Base-by-base conservation (phyloP, 495 filamentous ascomycete genomes). In the Hypoxylon intermedium region DNA sequence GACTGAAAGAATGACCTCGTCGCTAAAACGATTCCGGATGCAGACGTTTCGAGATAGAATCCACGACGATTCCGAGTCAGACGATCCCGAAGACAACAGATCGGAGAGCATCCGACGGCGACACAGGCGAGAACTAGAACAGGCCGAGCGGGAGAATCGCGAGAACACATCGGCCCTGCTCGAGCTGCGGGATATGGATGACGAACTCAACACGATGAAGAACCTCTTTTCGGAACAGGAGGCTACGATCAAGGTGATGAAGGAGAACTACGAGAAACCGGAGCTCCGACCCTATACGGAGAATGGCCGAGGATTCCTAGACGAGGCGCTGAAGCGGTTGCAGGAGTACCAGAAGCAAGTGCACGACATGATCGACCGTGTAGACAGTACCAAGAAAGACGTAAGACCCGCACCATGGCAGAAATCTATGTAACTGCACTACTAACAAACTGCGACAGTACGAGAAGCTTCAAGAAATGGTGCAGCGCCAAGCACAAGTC, bases 401-500 rank as follows among this genome's bases (percentile, higher is more conserved):
- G 75, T 76, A 53, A 62, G 72, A 67, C 28, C 2, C 16, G 6
- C 20, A 21, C 3, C 5, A 20, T 33, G 2, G 26, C 13, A 12
- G 21, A 9, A 41, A 20, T 26, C 5, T 13, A 21, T 38, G 1
- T 31, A 11, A 2, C 19, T 24, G 2, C 16, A 21, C 7, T 15
- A 15, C 49, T 55, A 28, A 58, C 15, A 36, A 9, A 15, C 3
- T 38, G 7, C 6, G 15, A 9, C 52, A 86, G 80, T 87, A 85
- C 49, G 83, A 87, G 56, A 86, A 86, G 30, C 78, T 88, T 9
- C 79, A 88, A 6, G 84, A 88, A 67, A 83, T 89, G 71, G 85
- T 85, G 42, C 85, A 88, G 51, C 85, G 86, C 23, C 86, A 89
- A 55, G 85, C 85, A 1, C 86, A 88, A 57, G 83, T 88, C 1